Evolutionary conservation across 768 basidiomycete species (phyloP), one percentile per base, ranked within the genome.

Genomic region (Scleroderma bovista): DNA sequence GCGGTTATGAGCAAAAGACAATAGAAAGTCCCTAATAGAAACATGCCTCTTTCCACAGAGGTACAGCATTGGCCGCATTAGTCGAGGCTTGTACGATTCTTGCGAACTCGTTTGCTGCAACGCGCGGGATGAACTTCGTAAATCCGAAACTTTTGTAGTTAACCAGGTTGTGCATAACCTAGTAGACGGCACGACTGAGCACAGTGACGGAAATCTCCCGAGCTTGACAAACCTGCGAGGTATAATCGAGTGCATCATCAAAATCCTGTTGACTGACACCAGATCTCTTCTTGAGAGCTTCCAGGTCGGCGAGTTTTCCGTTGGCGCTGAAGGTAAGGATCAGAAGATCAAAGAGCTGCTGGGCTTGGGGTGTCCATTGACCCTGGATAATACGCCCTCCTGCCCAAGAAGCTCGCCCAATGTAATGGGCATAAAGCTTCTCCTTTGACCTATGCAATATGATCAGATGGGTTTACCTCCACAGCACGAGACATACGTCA

Each of bases 81-180:
- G 70, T 69, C n/a, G 86, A 89, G 7, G 74, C 71, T 17, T 72
- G 65, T 16, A 92, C 72, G 31, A 86, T 79, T 6, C 72, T 73
- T 36, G 75, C 77, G 60, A 94, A 91, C 57, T 79, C 81, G 15
- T 71, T 74, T 20, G 73, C 59, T 2, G 79, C 58, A 41, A 88
- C 58, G 19, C 92, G 84, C 19, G 92, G 90, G 43, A 91, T 62
- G 56, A 94, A 86, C 70, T 94, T 93, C 38, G 86, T 88, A 60
- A 86, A 87, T 1, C 91, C 91, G 54, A 93, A 93, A 2, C 75
- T 78, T 63, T 80, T 88, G 69, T 83, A 91, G 67, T 92, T 92
- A 20, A 57, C 75, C 31, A 77, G 52, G 49, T 75, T 75, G 54
- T 71, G 72, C 51, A 78, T 50, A 23, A 69, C 67, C 74, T 72